Base-by-base conservation (phyloP, 2,329 filamentous ascomycete species). In the Cryphonectria carpinicola region DNA sequence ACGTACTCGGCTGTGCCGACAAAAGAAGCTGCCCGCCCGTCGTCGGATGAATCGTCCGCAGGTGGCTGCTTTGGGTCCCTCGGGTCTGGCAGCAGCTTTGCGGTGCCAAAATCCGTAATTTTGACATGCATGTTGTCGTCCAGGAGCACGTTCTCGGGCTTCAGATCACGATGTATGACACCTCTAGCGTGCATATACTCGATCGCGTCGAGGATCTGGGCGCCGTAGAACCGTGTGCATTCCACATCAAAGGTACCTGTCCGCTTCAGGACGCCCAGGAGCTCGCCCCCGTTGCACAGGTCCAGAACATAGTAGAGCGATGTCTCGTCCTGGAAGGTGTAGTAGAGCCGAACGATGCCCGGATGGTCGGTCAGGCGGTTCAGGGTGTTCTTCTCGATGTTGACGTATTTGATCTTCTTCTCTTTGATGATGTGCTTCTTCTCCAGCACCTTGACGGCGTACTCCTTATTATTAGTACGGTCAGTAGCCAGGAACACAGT, bases 351-450 rank as follows among this genome's bases (percentile, higher is more conserved):
- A 70, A 99, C 95, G 71, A 99, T 95, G 28, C 96, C 96, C 8
- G 96, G 96, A 78, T 99, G 96, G 74, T 99, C 95, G 4, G 95
- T 98, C 70, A 99, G 85, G 73, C 96, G 91, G 79, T 99, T 99
- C 69, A 99, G 85, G 0, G 96, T 98, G 82, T 99, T 95, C 83
- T 98, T 98, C 82, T 99, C 96, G 77, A 99, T 99, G 82, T 98
- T 99, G 81, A 99, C 96, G 78, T 99, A 99, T 86, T 99, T 99
- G 78, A 99, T 97, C 86, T 99, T 99, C 82, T 97, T 98, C 83
- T 99, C 96, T 82, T 98, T 99, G 85, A 99, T 99, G 78, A 99
- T 99, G 81, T 99, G 96, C 77, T 94, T 90, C 83, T 99, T 99
- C 82, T 99, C 96, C 63, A 99, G 88, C 22, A 99, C 95, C 81